Percentiles rank a stretch among this genome's conserved stretches.
Evolutionary conservation across 192 early-diverging fungal species (phyloP).

Genomic region (Umbelopsis vinacea): DNA sequence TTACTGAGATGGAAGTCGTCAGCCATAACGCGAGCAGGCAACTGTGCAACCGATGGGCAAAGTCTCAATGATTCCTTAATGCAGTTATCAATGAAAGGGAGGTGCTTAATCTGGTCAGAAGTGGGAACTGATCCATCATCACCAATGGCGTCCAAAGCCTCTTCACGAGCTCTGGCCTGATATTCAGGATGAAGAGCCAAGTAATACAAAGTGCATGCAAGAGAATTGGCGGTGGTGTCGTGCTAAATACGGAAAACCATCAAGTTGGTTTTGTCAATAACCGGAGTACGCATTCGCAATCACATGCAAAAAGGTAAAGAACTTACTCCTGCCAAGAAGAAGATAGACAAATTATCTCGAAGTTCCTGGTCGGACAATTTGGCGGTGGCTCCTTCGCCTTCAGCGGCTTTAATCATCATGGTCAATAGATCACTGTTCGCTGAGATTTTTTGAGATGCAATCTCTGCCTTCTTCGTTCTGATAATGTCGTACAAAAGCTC

Average conservation of each 20-base stretch:
- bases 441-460: neutral
- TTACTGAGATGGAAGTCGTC: constrained; percentile 17
- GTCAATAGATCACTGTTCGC: constrained; percentile 37
- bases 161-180: constrained; percentile 36
- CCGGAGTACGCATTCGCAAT: neutral
- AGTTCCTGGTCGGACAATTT: constrained; percentile 29
- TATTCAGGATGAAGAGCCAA: constrained; percentile 24
- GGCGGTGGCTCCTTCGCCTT: neutral
- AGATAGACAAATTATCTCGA: constrained; percentile 21
- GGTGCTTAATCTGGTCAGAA: constrained; percentile 23
- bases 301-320: neutral
- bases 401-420: constrained; percentile 34
- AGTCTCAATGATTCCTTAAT: constrained; percentile 23
- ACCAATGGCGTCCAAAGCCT: constrained; percentile 28
- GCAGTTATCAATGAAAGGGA: constrained; percentile 9
- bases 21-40: neutral
- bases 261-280: neutral
- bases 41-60: constrained; percentile 3
- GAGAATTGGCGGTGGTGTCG: constrained; percentile 37
- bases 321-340: constrained; percentile 29
- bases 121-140: constrained; percentile 48
- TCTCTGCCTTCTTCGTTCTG: neutral
- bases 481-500: constrained; percentile 21
- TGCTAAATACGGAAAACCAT: constrained; percentile 14
- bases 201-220: constrained; percentile 25